Conservation (phyloP, 2,329 filamentous ascomycete species). For the Fonsecaea pugnacius region DNA sequence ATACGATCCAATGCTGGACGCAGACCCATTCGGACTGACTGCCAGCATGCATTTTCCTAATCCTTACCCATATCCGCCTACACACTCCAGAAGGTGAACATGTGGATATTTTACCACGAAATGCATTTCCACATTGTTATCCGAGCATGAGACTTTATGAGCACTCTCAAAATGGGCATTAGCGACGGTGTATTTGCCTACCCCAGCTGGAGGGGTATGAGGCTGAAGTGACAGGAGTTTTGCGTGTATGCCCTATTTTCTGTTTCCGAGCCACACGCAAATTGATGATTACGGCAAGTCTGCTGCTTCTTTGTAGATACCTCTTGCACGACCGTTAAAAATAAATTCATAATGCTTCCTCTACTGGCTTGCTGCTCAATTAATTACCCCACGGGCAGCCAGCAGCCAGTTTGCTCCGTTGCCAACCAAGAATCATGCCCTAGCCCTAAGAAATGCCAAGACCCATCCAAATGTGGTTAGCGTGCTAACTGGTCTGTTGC, state of each 20-base stretch:
- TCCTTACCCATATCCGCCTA: slow-evolving; percentile 61
- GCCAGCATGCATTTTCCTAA: slow-evolving; percentile 95
- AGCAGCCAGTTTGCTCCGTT: not conserved
- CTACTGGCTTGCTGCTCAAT: not conserved
- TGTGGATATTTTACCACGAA: not conserved
- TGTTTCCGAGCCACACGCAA: not conserved
- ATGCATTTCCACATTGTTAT: not conserved
- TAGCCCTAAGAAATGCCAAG: slow-evolving; percentile 13
- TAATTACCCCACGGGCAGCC: not conserved
- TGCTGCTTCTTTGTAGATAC: not conserved
- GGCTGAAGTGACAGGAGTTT: not conserved
- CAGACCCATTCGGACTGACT: slow-evolving; percentile 89
- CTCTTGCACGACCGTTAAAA: not conserved
- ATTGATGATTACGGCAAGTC: slow-evolving; percentile 2
- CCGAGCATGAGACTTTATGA: not conserved
- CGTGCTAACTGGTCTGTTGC: not conserved
- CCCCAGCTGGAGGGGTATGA: not conserved
- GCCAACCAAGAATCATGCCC: not conserved
- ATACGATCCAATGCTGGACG: slow-evolving; percentile 86
- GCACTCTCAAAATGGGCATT: not conserved
- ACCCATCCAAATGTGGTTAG: slow-evolving; percentile 4
- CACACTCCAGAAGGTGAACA: slow-evolving; percentile 29
- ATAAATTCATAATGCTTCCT: not conserved
- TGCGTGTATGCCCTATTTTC: not conserved
- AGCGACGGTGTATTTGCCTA: slow-evolving; percentile 11